Evolutionary conservation across 2,329 filamentous ascomycete species (phyloP), one percentile per base, ranked within the genome.

Genomic region (Penicillium brevicompactum): DNA sequence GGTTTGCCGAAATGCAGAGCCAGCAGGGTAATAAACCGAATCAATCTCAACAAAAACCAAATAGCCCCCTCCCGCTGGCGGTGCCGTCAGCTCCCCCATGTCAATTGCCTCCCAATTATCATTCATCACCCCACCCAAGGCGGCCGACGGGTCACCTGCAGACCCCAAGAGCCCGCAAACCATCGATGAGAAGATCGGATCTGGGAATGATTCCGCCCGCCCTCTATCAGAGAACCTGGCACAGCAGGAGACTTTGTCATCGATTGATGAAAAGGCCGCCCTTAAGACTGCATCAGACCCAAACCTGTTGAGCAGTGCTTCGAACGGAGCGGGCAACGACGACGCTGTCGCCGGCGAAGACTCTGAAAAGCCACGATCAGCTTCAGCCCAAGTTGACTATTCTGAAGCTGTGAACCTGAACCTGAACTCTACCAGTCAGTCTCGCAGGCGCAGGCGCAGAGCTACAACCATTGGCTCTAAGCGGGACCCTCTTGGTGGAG

Each of bases 1-100:
- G 87, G 44, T 97, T 99, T 78, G 83, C 84, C 53, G 87, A 89
- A 64, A 74, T 83, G 65, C 73, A 90, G 79, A 88, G 70, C 64
- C 79, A 71, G 72, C 81, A 70, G 59, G 78, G 69, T 73, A 81
- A 72, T 55, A 74, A 79, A 37, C 75, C 80, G 56, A 76, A 81
- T 38, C 75, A 77, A 2, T 73, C 75, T n/a, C 76, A 79, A 57
- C 78, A 69, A 47, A 65, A 64, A 48, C 71, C 67, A 51, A 76
- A 67, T 45, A 74, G 74, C 7, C 72, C 75, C 70, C 76, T 14
- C 75, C 75, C 31, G 60, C 68, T 13, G 68, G 68, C 30, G 62
- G 67, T 50, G 48, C 64, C 27, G 56, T 64, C 48, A 58, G 62
- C 22, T 64, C 60, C 16, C 52, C 52, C 13, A 54, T 54, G 32